Percentiles rank a stretch among this genome's conserved stretches.
phyloP scores from a whole-genome alignment of 225 moss, liverwort and hornwort genomes.

The Polytrichum formosum region DNA sequence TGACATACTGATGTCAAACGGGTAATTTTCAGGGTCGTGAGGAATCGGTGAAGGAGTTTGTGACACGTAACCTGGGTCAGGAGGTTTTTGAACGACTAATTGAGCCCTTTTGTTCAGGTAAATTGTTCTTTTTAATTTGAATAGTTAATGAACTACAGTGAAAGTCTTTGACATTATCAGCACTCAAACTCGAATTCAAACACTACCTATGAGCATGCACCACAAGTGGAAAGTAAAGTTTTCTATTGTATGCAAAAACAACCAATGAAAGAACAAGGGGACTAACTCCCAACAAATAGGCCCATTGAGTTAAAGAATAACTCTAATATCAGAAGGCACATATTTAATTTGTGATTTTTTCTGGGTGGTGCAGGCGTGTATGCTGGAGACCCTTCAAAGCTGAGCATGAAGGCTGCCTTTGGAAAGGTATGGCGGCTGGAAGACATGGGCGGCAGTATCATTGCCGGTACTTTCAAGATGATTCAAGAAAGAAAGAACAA shows the following conservation, averaged over 20 bases:
- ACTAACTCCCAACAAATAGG: too few relatives aligned
- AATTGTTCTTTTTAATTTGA: not conserved
- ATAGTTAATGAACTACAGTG: too few relatives aligned
- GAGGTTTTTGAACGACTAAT: constrained; percentile 97
- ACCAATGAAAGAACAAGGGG: too few relatives aligned
- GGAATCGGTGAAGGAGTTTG: constrained; percentile 97
- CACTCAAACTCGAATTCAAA: too few relatives aligned
- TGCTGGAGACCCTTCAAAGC: constrained; percentile 91
- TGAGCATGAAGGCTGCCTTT: constrained; percentile 99
- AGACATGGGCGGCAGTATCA: constrained; percentile 88
- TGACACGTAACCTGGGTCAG: constrained; percentile 85
- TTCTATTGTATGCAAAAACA: too few relatives aligned
- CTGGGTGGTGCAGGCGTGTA: constrained; percentile 70
- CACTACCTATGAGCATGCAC: too few relatives aligned
- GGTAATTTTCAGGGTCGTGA: constrained; percentile 60
- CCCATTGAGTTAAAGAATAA: too few relatives aligned
- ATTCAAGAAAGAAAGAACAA: constrained; percentile 83
- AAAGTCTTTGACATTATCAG: too few relatives aligned
- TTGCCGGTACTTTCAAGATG: constrained; percentile 75
- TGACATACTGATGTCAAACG: not conserved
- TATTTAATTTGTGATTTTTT: not conserved
- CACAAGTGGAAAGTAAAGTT: too few relatives aligned
- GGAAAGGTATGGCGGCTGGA: constrained; percentile 97
- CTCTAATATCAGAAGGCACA: too few relatives aligned
- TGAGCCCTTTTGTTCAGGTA: constrained; percentile 98